Evolutionary conservation across 2,329 filamentous ascomycete species (phyloP).

Genomic region (Calonectria leucothoes): DNA sequence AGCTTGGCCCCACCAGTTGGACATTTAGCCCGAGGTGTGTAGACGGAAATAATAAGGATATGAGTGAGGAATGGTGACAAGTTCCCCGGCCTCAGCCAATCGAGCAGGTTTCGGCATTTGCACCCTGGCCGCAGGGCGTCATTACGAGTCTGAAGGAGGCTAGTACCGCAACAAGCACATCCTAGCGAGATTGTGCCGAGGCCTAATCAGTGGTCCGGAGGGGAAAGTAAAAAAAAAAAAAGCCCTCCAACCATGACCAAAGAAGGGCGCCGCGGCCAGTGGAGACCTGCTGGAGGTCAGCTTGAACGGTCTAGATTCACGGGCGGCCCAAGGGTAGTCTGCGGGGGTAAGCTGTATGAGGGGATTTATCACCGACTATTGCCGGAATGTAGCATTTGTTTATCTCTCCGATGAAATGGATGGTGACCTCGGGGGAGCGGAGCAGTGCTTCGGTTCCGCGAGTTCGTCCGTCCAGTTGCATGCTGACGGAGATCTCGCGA

Average conservation of each 20-base stretch:
- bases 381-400: background rate
- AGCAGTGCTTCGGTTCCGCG: background rate
- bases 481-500: slow-evolving; percentile 4
- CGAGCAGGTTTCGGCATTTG: slow-evolving; percentile 19
- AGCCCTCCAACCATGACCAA: background rate
- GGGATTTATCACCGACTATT: slow-evolving; percentile 23
- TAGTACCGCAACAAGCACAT: slow-evolving; percentile 15
- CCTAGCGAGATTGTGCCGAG: slow-evolving; percentile 25
- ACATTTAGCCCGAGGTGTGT: slow-evolving; percentile 5
- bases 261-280: background rate
- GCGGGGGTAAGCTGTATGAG: background rate
- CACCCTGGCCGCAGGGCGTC: slow-evolving; percentile 8
- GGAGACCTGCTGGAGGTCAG: background rate
- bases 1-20: background rate
- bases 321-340: background rate
- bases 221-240: background rate
- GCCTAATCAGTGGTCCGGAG: slow-evolving; percentile 1
- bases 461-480: slow-evolving; percentile 3
- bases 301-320: background rate
- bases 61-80: slow-evolving; percentile 29
- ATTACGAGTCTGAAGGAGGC: slow-evolving; percentile 1
- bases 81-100: slow-evolving; percentile 25
- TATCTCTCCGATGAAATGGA: background rate
- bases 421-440: background rate
- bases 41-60: slow-evolving; percentile 38